phyloP scores from a whole-genome alignment of 345 rosid species.

The Citrus medica region DNA sequence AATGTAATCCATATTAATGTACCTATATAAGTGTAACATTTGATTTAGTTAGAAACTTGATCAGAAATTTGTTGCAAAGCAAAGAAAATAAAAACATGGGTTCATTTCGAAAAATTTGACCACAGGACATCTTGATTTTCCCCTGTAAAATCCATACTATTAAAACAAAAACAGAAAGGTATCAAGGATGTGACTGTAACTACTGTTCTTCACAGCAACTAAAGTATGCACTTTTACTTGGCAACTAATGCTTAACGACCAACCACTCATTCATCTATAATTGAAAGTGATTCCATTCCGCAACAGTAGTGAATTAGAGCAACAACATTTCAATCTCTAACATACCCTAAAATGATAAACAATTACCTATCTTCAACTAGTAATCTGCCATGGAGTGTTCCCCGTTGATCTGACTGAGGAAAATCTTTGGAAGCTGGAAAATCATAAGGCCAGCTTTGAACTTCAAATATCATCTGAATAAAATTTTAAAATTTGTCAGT shows the following conservation, averaged over 20 bases:
- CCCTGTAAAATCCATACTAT: neutral
- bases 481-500: neutral
- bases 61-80: neutral
- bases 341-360: neutral
- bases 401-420: conserved; percentile 57
- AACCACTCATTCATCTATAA: neutral
- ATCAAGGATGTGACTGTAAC: neutral
- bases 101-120: neutral
- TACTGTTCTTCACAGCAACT: neutral
- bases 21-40: conserved; percentile 19
- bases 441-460: conserved; percentile 77
- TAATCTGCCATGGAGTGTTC: conserved; percentile 61
- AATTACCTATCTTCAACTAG: conserved; percentile 60
- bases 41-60: neutral
- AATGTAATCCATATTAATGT: conserved; percentile 24
- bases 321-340: neutral
- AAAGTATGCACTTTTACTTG: neutral
- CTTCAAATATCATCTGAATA: conserved; percentile 52
- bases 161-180: neutral
- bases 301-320: neutral
- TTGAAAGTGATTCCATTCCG: neutral
- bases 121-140: neutral
- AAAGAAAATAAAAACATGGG: neutral
- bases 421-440: conserved; percentile 74
- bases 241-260: neutral